phyloP scores from a whole-genome alignment of 1,284 basidiomycete species.

The Ustilago cynodontis region DNA sequence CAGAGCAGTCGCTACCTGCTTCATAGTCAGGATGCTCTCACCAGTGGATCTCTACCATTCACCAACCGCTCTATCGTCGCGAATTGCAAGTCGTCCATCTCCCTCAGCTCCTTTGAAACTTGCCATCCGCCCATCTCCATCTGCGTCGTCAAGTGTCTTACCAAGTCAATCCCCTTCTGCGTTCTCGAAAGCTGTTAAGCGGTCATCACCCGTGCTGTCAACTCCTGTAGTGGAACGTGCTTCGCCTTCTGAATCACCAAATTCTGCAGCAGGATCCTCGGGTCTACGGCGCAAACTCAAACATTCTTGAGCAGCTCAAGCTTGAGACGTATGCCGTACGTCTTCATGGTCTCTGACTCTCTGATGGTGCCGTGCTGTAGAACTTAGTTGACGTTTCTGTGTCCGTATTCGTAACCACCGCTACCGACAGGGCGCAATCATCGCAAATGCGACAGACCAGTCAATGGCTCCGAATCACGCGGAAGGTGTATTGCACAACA shows the following conservation, averaged over 20 bases:
- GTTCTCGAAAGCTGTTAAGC: no score
- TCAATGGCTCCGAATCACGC: slow-evolving; percentile 13
- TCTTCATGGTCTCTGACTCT: background rate
- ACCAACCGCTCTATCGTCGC: slow-evolving; percentile 1
- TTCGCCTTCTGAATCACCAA: no score
- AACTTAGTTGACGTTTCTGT: background rate
- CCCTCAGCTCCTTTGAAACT: no score
- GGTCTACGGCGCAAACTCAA: slow-evolving; percentile 7
- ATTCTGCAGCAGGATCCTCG: background rate
- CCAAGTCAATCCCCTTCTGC: no score
- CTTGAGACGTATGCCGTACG: slow-evolving; percentile 46
- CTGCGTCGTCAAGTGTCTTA: no score
- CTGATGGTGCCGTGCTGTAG: background rate
- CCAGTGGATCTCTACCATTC: slow-evolving; percentile 18
- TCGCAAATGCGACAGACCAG: slow-evolving; percentile 37
- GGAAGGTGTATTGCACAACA: slow-evolving; percentile 16
- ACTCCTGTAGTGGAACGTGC: no score
- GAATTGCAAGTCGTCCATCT: background rate
- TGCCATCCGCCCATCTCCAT: no score
- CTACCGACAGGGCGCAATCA: slow-evolving; percentile 20
- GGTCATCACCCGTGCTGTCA: no score
- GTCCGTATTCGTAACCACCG: background rate
- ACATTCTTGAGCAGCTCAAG: slow-evolving; percentile 14
- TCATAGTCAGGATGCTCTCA: background rate
- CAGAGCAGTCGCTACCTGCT: background rate